Evolutionary conservation across 805 yeast genomes (phyloP).

Genomic region (Metschnikowia lachancei): DNA sequence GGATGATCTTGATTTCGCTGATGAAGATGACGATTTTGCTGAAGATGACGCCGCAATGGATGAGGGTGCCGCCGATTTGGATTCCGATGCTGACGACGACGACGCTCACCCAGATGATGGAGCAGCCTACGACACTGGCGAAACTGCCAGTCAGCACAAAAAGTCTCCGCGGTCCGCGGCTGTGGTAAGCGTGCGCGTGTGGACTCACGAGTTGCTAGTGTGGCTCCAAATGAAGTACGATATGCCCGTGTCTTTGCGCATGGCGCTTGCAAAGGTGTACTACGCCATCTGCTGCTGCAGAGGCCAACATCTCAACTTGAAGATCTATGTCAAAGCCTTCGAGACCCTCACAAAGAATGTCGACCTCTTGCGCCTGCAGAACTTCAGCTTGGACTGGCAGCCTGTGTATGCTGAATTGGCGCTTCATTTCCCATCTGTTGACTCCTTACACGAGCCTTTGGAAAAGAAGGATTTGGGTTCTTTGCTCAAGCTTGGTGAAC

Average conservation of each 20-base stretch:
- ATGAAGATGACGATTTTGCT: constrained; percentile 25
- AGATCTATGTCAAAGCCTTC: constrained; percentile 61
- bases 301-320: constrained; percentile 64
- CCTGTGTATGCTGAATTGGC: constrained; percentile 39
- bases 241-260: constrained; percentile 65
- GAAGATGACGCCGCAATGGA: constrained; percentile 34
- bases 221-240: constrained; percentile 78
- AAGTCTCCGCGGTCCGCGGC: constrained; percentile 67
- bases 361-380: constrained; percentile 35
- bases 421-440: constrained; percentile 32
- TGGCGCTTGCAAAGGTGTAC: constrained; percentile 63
- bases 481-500: constrained; percentile 50
- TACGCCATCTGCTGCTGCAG: constrained; percentile 68
- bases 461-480: constrained; percentile 51
- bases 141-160: constrained; percentile 51
- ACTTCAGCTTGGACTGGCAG: constrained; percentile 51
- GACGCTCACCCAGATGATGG: constrained; percentile 35
- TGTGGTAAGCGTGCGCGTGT: constrained; percentile 69
- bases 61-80: constrained; percentile 35
- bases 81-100: constrained; percentile 38
- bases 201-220: constrained; percentile 82
- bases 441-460: constrained; percentile 43
- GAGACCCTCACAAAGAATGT: constrained; percentile 51
- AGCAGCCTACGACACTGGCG: constrained; percentile 33
- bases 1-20: constrained; percentile 20